phyloP scores from a whole-genome alignment of 352 stramenopile species.

The Phytophthora quininea region DNA sequence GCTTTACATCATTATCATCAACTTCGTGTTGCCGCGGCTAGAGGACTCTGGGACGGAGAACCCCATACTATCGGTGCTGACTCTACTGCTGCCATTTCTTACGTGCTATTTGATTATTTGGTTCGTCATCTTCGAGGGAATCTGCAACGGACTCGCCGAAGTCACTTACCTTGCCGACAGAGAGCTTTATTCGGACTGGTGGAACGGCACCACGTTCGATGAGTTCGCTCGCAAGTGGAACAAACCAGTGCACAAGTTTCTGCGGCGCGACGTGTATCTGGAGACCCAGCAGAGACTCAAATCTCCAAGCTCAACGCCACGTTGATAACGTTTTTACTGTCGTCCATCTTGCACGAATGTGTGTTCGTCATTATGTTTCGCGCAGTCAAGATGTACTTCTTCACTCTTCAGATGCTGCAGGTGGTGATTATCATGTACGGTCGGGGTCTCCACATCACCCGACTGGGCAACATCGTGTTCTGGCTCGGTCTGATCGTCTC shows the following conservation, averaged over 20 bases:
- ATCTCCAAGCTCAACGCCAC: neutral
- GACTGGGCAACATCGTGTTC: neutral
- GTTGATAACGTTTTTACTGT: neutral
- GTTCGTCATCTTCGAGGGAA: constrained; percentile 97
- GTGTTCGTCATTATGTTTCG: neutral
- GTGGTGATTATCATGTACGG: neutral
- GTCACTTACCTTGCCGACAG: constrained; percentile 90
- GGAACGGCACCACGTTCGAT: constrained; percentile 95
- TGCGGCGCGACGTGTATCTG: constrained; percentile 87
- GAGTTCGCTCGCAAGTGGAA: constrained; percentile 96
- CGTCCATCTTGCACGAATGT: neutral
- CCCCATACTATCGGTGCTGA: constrained; percentile 64
- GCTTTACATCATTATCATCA: constrained; percentile 91
- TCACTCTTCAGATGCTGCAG: neutral
- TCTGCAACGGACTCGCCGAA: constrained; percentile 96
- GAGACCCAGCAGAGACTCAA: constrained; percentile 32
- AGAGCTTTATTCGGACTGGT: constrained; percentile 98
- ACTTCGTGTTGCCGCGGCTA: constrained; percentile 87
- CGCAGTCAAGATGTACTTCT: neutral
- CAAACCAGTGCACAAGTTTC: constrained; percentile 96
- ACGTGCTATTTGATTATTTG: constrained; percentile 96
- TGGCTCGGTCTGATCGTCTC: neutral
- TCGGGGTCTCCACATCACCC: neutral
- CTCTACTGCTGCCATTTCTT: constrained; percentile 92
- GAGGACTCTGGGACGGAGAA: constrained; percentile 69